These are phyloP conservation scores for Chamaecyparis obtusa DNA, from an alignment of 75 land plant genomes.

Conservation along the genomic window DNA sequence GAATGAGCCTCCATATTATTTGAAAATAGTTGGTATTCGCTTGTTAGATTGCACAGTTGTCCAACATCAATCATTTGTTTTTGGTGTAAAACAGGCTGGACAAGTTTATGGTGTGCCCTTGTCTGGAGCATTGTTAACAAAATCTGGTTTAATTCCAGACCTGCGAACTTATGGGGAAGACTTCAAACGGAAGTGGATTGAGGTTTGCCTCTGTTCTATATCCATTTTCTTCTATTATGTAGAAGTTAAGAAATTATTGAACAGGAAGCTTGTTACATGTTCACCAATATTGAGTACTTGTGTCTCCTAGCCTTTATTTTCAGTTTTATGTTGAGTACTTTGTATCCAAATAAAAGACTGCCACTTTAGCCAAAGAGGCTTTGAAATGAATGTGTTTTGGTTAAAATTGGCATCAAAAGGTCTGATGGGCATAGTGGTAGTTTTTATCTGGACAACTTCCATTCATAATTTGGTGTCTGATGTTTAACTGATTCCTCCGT, in stretches of 20 bases:
- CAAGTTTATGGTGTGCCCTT: constrained; percentile 97
- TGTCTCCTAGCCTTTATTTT: not conserved
- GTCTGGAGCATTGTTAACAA: constrained; percentile 65
- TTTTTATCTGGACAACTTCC: not conserved
- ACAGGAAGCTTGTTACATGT: not conserved
- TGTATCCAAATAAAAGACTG: not conserved
- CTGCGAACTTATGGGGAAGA: constrained; percentile 81
- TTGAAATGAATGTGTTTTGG: not conserved
- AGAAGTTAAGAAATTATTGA: not conserved
- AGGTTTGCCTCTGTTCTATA: constrained; percentile 44
- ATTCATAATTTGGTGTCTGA: not conserved
- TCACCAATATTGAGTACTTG: not conserved
- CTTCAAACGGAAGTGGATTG: constrained; percentile 90
- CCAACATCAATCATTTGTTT: constrained; percentile 7
- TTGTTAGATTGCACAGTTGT: not conserved
- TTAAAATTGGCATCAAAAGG: not conserved
- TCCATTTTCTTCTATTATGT: not conserved
- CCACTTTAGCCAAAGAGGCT: too few relatives aligned
- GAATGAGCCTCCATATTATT: not conserved
- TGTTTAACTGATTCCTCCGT: not conserved
- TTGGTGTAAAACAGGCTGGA: constrained; percentile 64
- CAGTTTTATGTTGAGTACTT: not conserved
- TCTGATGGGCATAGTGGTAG: not conserved
- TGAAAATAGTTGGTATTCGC: not conserved
- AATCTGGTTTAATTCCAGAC: constrained; percentile 85